phyloP scores from a whole-genome alignment of 2,329 filamentous ascomycete genomes.

The Thelonectria rubi region DNA sequence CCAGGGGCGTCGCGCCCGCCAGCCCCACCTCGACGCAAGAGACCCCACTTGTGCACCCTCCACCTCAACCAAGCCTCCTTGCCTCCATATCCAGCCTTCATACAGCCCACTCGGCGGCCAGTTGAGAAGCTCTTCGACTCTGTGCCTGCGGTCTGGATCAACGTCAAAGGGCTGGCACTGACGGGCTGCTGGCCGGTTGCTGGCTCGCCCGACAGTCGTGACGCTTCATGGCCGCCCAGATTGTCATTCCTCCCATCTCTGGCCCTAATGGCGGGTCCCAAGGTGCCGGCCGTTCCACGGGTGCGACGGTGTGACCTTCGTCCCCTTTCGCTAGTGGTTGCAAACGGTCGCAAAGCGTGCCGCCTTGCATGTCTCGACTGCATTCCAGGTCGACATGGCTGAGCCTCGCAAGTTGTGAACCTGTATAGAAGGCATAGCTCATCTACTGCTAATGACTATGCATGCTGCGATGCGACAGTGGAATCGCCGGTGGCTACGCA shows the following conservation, averaged over 20 bases:
- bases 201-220: constrained; percentile 20
- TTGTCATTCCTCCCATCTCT: neutral
- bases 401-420: neutral
- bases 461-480: constrained; percentile 6
- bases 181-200: neutral
- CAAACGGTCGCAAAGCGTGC: constrained; percentile 5
- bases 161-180: constrained; percentile 42
- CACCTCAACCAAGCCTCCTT: constrained; percentile 19
- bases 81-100: constrained; percentile 16
- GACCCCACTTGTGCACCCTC: constrained; percentile 8
- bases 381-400: constrained; percentile 10
- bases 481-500: neutral
- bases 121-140: constrained; percentile 12
- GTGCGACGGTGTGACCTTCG: neutral
- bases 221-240: neutral
- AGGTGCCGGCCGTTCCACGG: too few relatives aligned
- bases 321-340: neutral
- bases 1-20: constrained; percentile 15
- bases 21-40: constrained; percentile 11
- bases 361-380: constrained; percentile 1
- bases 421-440: neutral
- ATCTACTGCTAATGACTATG: neutral
- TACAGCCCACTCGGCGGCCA: constrained; percentile 1
- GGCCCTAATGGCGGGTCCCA: constrained; percentile 4
- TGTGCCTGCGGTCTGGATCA: constrained; percentile 31